These are phyloP conservation scores for Fusarium sarcochroum DNA, from an alignment of 2,329 filamentous ascomycete genomes.

Conservation along the genomic window DNA sequence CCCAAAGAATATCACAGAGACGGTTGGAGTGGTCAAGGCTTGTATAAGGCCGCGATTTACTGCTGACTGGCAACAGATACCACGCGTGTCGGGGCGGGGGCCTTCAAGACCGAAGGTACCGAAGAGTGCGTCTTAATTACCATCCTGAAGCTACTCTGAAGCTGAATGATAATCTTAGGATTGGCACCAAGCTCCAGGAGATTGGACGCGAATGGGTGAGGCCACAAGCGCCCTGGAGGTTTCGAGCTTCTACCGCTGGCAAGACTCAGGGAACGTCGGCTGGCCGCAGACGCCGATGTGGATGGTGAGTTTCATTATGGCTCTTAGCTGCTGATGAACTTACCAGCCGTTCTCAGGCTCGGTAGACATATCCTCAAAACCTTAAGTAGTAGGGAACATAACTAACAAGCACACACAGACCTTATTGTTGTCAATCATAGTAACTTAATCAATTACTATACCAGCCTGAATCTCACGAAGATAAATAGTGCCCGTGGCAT, in stretches of 20 bases:
- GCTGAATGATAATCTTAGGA: slow-evolving; percentile 45
- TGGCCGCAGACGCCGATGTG: slow-evolving; percentile 71
- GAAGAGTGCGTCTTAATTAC: slow-evolving; percentile 52
- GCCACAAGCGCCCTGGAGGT: slow-evolving; percentile 25
- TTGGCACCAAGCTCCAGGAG: slow-evolving; percentile 62
- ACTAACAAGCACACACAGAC: slow-evolving; percentile 40
- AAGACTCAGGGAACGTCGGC: slow-evolving; percentile 61
- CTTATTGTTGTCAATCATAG: too few species aligned
- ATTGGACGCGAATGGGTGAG: slow-evolving; percentile 59
- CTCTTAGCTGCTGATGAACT: slow-evolving; percentile 37
- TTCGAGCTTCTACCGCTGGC: slow-evolving; percentile 42
- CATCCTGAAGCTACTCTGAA: slow-evolving; percentile 34
- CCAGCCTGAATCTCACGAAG: too few species aligned
- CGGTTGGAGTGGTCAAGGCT: slow-evolving; percentile 78
- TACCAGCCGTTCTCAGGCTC: slow-evolving; percentile 47
- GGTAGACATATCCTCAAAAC: slow-evolving; percentile 43
- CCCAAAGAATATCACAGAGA: slow-evolving; percentile 70
- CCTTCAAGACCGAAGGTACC: slow-evolving; percentile 75
- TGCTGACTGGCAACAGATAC: slow-evolving; percentile 63
- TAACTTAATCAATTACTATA: too few species aligned
- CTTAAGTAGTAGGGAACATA: slow-evolving; percentile 26
- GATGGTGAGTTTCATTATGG: slow-evolving; percentile 57
- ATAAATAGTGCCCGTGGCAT: too few species aligned
- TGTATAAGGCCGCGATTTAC: slow-evolving; percentile 56
- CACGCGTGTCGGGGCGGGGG: slow-evolving; percentile 72